Conservation (phyloP, 2,329 filamentous ascomycete genomes). For the Xylariaceae sp. region DNA sequence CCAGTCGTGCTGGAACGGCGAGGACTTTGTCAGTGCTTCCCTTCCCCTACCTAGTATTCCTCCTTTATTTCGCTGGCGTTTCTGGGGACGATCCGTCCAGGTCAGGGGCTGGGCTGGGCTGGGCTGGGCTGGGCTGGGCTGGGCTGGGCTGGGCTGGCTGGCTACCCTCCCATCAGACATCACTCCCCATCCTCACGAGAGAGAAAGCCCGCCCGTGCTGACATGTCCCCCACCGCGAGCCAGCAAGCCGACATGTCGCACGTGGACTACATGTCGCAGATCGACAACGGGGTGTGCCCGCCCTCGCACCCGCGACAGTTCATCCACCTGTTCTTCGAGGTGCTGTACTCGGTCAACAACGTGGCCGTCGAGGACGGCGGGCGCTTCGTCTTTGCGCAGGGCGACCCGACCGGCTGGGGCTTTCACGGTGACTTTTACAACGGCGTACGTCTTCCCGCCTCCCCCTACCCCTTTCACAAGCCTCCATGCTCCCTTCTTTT, state of each 20-base stretch:
- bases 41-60: slow-evolving; percentile 23
- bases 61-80: not conserved
- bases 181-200: too few relatives aligned
- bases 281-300: slow-evolving; percentile 34
- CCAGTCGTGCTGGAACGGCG: slow-evolving; percentile 56
- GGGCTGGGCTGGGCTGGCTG: too few relatives aligned
- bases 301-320: slow-evolving; percentile 37
- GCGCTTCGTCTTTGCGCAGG: slow-evolving; percentile 36
- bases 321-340: slow-evolving; percentile 33
- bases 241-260: slow-evolving; percentile 28
- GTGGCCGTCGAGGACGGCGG: slow-evolving; percentile 16
- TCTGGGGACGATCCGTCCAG: slow-evolving; percentile 1
- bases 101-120: too few relatives aligned
- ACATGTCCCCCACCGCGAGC: too few relatives aligned
- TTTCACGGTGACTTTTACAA: slow-evolving; percentile 48
- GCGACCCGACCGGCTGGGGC: slow-evolving; percentile 42
- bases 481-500: too few relatives aligned
- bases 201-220: too few relatives aligned
- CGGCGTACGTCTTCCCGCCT: too few relatives aligned
- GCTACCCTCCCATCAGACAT: slow-evolving; percentile 4
- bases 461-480: too few relatives aligned
- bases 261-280: slow-evolving; percentile 29
- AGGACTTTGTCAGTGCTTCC: too few relatives aligned
- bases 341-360: slow-evolving; percentile 24
- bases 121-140: too few relatives aligned